phyloP scores from a whole-genome alignment of 2,329 filamentous ascomycete species.

The Falciphora oryzae region DNA sequence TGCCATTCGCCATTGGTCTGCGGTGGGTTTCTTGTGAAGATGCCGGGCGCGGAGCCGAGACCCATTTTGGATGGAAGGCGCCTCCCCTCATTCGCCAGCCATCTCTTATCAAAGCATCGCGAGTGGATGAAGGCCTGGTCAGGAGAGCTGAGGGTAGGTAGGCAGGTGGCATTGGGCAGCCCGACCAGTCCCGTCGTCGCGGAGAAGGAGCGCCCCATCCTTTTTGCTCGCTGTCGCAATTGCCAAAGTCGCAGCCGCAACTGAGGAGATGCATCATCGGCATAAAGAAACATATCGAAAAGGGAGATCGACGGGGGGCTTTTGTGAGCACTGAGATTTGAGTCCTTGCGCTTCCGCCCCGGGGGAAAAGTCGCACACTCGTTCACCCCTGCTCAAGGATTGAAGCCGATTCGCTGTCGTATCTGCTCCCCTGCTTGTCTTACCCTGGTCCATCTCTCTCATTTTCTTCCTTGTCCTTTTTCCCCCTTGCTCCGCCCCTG shows the following conservation, averaged over 20 bases:
- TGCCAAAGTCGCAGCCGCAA: not conserved
- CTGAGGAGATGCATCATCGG: not conserved
- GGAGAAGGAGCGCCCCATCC: too few relatives aligned
- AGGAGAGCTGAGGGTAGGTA: not conserved
- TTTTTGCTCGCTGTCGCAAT: not conserved
- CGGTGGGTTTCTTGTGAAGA: too few relatives aligned
- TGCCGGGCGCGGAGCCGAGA: not conserved
- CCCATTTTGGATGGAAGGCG: not conserved
- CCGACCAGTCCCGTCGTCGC: too few relatives aligned
- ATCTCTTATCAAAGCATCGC: not conserved
- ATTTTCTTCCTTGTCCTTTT: not conserved
- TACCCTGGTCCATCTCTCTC: not conserved
- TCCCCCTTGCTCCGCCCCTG: not conserved
- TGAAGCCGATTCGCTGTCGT: too few relatives aligned
- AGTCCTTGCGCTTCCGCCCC: not conserved
- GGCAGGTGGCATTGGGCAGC: not conserved
- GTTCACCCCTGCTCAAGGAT: not conserved
- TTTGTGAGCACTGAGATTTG: not conserved
- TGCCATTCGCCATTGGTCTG: too few relatives aligned
- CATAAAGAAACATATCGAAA: not conserved
- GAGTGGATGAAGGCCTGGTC: not conserved
- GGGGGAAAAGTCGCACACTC: not conserved
- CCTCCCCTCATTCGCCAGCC: not conserved
- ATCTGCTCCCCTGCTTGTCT: not conserved
- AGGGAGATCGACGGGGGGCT: not conserved